phyloP scores from a whole-genome alignment of 31 red algal species.

The Bonnemaisonia californica region DNA sequence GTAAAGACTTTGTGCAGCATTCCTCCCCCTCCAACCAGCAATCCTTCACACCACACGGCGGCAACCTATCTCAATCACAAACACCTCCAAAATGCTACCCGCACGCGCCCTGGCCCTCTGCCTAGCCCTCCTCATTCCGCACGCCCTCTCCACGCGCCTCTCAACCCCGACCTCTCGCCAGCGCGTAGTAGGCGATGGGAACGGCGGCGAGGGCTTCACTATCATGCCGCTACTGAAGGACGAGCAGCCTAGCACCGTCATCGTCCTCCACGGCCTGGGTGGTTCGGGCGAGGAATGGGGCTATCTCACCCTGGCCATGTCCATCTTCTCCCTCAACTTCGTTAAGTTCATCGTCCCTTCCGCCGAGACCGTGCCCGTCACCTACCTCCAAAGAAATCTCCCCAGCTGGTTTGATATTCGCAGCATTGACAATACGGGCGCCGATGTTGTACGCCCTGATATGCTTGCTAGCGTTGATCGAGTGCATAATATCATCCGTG shows the following conservation, averaged over 20 bases:
- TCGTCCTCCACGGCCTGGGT: slow-evolving; percentile 86
- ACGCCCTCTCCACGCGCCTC: not conserved
- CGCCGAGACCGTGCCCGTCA: slow-evolving; percentile 46
- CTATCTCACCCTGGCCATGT: slow-evolving; percentile 49
- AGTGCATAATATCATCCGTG: slow-evolving; percentile 65
- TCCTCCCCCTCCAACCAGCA: too few relatives aligned
- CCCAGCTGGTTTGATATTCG: slow-evolving; percentile 75
- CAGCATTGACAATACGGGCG: not conserved
- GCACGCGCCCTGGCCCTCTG: not conserved
- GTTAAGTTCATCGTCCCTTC: slow-evolving; percentile 84
- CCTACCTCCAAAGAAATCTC: slow-evolving; percentile 31
- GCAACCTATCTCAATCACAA: too few relatives aligned
- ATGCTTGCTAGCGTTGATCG: slow-evolving; percentile 50
- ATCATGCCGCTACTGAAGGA: slow-evolving; percentile 53
- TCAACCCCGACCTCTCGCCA: slow-evolving; percentile 12
- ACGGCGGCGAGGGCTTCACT: slow-evolving; percentile 66
- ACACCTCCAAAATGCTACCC: not conserved
- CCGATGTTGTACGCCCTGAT: slow-evolving; percentile 50
- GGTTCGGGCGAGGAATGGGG: slow-evolving; percentile 87
- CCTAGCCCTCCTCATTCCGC: not conserved
- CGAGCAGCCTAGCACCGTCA: slow-evolving; percentile 34
- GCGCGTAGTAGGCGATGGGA: slow-evolving; percentile 38
- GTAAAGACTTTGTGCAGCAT: too few relatives aligned
- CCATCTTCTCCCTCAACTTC: slow-evolving; percentile 63
- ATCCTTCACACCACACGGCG: too few relatives aligned